Evolutionary conservation across 495 filamentous ascomycete genomes (phyloP), one percentile per base, ranked within the genome.

Genomic region (Penicillium argentinense): DNA sequence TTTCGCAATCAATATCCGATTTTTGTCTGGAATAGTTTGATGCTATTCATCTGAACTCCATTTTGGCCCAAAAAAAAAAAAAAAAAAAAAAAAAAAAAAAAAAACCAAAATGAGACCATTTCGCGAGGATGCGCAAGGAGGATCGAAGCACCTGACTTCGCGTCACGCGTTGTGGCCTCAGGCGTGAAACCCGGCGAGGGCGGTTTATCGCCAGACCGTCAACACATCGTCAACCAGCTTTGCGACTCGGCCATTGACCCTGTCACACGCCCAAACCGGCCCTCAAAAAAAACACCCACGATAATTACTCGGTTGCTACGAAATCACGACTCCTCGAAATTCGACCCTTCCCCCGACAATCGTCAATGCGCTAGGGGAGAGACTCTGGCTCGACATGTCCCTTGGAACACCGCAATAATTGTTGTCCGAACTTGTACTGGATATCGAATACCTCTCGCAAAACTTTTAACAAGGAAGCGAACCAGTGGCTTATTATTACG

Each of bases 161-260:
- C 63, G 63, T 68, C 60, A 56, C 54, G 63, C 52, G 47, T 52
- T 37, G 51, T 54, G 45, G 68, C 68, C 66, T 71, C 46, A 69
- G 68, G 68, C 64, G 51, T 11, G 24, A 32, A 54, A 38, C 47
- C 39, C 16, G 45, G 45, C 33, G 47, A 51, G 47, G 45, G 43
- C 40, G 47, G 56, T 56, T 53, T 52, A 42, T 59, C 53, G 44
- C 48, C 44, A 41, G 36, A 39, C 42, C 38, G 22, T 42, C 41
- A 49, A 49, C 37, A 36, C 9, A n/a, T n/a, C n/a, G n/a, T 36
- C 6, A 18, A 21, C 33, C 7, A 51, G 21, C 28, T 38, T 8
- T 37, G 36, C 18, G 34, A 25, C 40, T 21, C 32, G 7, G 24
- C 44, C 21, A 53, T 53, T 50, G 37, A 59, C 41, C 30, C 36